Conservation (phyloP, 2,329 filamentous ascomycete genomes). For the Sordariomycetes sp. region DNA sequence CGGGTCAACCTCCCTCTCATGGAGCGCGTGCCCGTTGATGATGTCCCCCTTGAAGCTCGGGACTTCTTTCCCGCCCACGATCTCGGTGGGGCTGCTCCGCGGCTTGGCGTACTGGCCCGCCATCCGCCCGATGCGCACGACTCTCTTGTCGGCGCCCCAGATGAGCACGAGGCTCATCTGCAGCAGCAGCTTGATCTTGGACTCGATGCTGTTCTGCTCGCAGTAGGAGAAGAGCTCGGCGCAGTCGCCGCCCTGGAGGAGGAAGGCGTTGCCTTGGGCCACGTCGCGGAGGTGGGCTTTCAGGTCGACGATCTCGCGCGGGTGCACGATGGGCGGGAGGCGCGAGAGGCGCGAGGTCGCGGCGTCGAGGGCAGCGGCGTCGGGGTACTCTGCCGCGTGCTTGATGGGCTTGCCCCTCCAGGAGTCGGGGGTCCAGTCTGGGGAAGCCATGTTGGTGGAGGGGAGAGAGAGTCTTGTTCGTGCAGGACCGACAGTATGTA, state of each 20-base stretch:
- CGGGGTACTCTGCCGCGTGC: constrained; percentile 59
- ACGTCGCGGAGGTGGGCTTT: constrained; percentile 73
- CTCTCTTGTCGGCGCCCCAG: constrained; percentile 69
- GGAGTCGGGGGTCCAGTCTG: constrained; percentile 46
- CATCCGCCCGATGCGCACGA: constrained; percentile 91
- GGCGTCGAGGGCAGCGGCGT: constrained; percentile 42
- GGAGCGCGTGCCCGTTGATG: constrained; percentile 70
- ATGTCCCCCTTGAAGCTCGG: constrained; percentile 93
- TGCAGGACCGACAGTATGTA: not conserved
- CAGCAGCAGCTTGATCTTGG: constrained; percentile 89
- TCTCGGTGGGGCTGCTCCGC: constrained; percentile 75
- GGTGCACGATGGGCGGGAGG: constrained; percentile 68
- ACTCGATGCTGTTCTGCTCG: constrained; percentile 75
- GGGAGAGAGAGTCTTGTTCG: not conserved
- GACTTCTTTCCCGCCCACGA: constrained; percentile 65
- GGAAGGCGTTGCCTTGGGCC: constrained; percentile 78
- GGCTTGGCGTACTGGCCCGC: constrained; percentile 97
- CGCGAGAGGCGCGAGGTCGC: constrained; percentile 51
- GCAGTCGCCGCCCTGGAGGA: constrained; percentile 93
- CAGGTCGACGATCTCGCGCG: constrained; percentile 66
- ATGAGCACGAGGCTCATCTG: constrained; percentile 96
- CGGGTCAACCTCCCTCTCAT: constrained; percentile 72
- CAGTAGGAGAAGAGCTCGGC: constrained; percentile 98
- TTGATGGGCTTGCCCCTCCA: constrained; percentile 72
- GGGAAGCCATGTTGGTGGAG: not conserved